These are phyloP conservation scores for Camellia japonica DNA, from an alignment of 148 eudicot species.

Conservation along the genomic window DNA sequence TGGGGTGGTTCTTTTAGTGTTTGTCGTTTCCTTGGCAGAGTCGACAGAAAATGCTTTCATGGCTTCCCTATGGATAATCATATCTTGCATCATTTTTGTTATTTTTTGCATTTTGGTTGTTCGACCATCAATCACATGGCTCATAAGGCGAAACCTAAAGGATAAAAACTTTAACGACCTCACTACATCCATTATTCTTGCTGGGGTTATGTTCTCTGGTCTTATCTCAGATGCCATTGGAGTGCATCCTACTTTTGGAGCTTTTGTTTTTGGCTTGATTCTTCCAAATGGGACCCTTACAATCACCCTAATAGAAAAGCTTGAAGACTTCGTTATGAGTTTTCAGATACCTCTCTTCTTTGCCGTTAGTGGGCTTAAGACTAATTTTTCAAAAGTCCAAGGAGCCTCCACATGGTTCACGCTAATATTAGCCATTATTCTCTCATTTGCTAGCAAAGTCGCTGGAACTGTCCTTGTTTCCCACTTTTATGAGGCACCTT, in stretches of 20 bases:
- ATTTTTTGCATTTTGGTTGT: constrained; percentile 36
- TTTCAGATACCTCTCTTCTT: constrained; percentile 57
- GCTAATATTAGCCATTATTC: constrained; percentile 22
- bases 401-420: constrained; percentile 26
- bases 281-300: constrained; percentile 64
- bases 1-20: constrained; percentile 56
- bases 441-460: constrained; percentile 44
- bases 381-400: constrained; percentile 22
- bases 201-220: constrained; percentile 59
- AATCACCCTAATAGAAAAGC: constrained; percentile 48
- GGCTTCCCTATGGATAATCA: constrained; percentile 28
- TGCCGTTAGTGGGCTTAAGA: constrained; percentile 57
- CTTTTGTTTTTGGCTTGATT: constrained; percentile 58
- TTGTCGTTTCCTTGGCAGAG: constrained; percentile 57
- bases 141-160: constrained; percentile 45
- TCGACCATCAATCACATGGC: constrained; percentile 42
- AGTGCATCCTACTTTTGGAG: constrained; percentile 65
- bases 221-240: constrained; percentile 66
- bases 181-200: constrained; percentile 49
- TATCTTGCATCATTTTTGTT: constrained; percentile 38
- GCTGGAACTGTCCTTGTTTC: constrained; percentile 38
- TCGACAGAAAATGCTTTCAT: background rate
- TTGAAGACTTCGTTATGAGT: constrained; percentile 65
- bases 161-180: constrained; percentile 50
- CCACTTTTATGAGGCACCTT: constrained; percentile 38